Base-by-base conservation (phyloP, 192 early-diverging fungal genomes). In the Entomortierella chlamydospora region DNA sequence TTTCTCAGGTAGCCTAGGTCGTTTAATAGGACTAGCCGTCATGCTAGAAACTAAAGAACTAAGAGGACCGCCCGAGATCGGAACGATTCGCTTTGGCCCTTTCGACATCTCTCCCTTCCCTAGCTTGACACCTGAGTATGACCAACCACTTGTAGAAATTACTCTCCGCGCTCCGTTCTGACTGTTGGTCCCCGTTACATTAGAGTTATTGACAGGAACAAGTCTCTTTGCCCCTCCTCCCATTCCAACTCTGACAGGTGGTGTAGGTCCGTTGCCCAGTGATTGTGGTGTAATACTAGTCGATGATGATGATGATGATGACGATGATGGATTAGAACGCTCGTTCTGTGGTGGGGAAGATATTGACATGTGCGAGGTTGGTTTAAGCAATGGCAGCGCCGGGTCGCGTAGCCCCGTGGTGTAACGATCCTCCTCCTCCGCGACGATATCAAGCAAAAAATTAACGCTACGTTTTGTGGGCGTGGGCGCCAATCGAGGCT, bases 371-470 rank as follows among this genome's bases (percentile, higher is more conserved):
- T 55, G 54, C 1, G 63, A 57, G 31, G 58, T 47, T 13, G 63
- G 63, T 39, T 39, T 30, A 33, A 59, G 57, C 3, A 62, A 23
- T 28, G 71, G 71, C 2, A 30, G 29, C 1, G 50, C 18, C 7
- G 72, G 64, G 33, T 60, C 64, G 6, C 42, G 64, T 37, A 66
- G 28, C 3, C 72, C 72, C 7, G 72, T 74, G 0, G 64, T 55
- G 34, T 74, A 74, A 26, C 68, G 56, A 0, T 61, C 68, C 25
- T 59, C 68, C n/a, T 79, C 76, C 42, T 79, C 67, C 10, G 50
- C 76, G 4, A 79, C 67, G 34, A 70, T 43, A 58, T 79, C 76
- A 4, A 70, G 57, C 57, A 64, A 62, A 70, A 79, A 79, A 41
- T 70, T 70, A 41, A 79, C 76, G 9, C 31, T 60, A 28, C 68